These are phyloP conservation scores for Stagonosporopsis chrysanthemi DNA, from an alignment of 2,329 filamentous ascomycete genomes.

Conservation along the genomic window DNA sequence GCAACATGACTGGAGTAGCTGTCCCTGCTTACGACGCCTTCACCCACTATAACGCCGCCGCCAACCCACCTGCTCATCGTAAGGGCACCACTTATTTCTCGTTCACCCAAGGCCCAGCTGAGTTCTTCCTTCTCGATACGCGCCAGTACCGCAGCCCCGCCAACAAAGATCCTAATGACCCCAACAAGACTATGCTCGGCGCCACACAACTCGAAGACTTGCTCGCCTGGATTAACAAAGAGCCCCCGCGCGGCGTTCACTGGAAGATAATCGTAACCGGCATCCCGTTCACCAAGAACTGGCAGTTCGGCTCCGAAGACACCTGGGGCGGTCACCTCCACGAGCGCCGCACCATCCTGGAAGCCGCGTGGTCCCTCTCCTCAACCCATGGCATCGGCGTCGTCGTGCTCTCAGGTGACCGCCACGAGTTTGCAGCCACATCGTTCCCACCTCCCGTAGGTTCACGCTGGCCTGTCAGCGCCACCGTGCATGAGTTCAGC, in stretches of 20 bases:
- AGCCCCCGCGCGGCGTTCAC: slow-evolving; percentile 77
- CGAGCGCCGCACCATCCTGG: slow-evolving; percentile 80
- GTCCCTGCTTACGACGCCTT: slow-evolving; percentile 82
- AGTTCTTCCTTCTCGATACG: slow-evolving; percentile 95
- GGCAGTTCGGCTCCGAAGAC: slow-evolving; percentile 85
- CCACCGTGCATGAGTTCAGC: slow-evolving; percentile 83
- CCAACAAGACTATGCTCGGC: slow-evolving; percentile 87
- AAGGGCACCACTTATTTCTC: slow-evolving; percentile 81
- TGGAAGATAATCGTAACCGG: slow-evolving; percentile 95
- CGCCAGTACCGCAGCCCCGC: slow-evolving; percentile 80
- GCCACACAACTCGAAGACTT: slow-evolving; percentile 79
- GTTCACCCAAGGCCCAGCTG: slow-evolving; percentile 88
- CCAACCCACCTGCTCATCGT: slow-evolving; percentile 78
- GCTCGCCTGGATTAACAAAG: slow-evolving; percentile 74
- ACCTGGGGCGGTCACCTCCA: slow-evolving; percentile 93
- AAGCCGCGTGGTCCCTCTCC: slow-evolving; percentile 92
- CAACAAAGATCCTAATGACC: slow-evolving; percentile 66
- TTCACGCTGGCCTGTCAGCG: slow-evolving; percentile 58
- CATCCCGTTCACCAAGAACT: slow-evolving; percentile 97
- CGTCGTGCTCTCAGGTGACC: slow-evolving; percentile 84
- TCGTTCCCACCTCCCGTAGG: slow-evolving; percentile 71
- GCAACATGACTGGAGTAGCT: slow-evolving; percentile 82
- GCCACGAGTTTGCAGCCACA: slow-evolving; percentile 97
- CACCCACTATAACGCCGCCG: slow-evolving; percentile 81
- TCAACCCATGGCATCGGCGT: slow-evolving; percentile 74